These are phyloP conservation scores for Penicillium arizonense DNA, from an alignment of 495 filamentous ascomycete species.

Conservation along the genomic window DNA sequence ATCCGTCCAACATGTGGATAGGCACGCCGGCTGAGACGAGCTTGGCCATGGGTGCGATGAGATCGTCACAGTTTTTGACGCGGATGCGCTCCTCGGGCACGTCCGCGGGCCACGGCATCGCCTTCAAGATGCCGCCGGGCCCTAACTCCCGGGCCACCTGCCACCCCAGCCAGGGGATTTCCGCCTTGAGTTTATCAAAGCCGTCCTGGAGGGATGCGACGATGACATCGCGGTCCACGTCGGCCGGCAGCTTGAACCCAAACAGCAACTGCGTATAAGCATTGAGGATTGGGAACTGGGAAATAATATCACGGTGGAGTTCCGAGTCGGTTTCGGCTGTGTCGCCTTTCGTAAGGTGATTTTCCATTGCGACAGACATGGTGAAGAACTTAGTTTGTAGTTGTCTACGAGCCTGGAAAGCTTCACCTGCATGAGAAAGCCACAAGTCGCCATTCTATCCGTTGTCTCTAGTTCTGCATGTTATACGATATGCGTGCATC, in stretches of 20 bases:
- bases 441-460: background rate
- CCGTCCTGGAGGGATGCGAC: background rate
- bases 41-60: background rate
- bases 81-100: background rate
- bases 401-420: background rate
- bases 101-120: background rate
- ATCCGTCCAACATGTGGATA: background rate
- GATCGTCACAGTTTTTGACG: background rate
- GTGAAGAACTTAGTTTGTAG: background rate
- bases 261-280: background rate
- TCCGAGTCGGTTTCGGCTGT: background rate
- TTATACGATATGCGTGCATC: background rate
- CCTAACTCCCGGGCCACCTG: background rate
- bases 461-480: background rate
- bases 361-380: background rate
- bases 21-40: background rate
- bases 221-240: background rate
- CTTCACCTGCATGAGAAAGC: background rate
- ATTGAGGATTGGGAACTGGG: background rate
- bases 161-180: background rate
- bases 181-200: background rate
- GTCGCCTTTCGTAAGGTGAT: background rate
- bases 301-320: background rate
- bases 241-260: background rate
- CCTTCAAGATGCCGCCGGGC: background rate